Conservation (phyloP, 129 eudicot species). For the Silybum marianum region DNA sequence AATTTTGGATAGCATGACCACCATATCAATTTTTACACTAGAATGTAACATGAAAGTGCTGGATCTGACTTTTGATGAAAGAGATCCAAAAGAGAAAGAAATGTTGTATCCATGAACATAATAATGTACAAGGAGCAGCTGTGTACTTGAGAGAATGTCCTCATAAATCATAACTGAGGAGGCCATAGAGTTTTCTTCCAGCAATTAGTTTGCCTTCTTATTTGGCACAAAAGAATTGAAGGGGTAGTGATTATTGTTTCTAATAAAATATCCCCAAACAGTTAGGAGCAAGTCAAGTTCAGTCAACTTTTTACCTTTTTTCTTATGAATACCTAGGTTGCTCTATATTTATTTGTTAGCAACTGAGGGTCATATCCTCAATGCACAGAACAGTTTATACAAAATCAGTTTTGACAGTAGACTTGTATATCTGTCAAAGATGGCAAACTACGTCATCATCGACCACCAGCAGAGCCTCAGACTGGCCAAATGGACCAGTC, state of each 20-base stretch:
- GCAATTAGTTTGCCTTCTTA: neutral
- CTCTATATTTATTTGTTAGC: no score
- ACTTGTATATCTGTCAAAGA: no score
- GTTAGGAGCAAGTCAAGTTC: neutral
- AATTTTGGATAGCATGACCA: slow-evolving; percentile 7
- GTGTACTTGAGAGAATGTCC: neutral
- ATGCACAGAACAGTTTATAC: no score
- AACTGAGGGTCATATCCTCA: no score
- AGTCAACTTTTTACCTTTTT: no score
- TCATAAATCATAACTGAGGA: neutral
- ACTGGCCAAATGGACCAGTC: no score
- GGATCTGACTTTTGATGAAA: slow-evolving; percentile 4
- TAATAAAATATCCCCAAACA: neutral
- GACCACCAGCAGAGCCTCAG: no score
- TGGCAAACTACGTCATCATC: no score
- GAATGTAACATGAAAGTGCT: neutral
- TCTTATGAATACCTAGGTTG: no score
- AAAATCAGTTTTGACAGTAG: no score
- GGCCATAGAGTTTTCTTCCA: neutral
- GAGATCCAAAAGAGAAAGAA: neutral
- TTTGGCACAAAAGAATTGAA: neutral
- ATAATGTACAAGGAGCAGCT: neutral
- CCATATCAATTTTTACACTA: neutral
- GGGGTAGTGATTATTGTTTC: neutral
- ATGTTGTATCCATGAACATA: neutral